Evolutionary conservation across 352 stramenopile genomes (phyloP).

Genomic region (Globisporangium abappressorium): DNA sequence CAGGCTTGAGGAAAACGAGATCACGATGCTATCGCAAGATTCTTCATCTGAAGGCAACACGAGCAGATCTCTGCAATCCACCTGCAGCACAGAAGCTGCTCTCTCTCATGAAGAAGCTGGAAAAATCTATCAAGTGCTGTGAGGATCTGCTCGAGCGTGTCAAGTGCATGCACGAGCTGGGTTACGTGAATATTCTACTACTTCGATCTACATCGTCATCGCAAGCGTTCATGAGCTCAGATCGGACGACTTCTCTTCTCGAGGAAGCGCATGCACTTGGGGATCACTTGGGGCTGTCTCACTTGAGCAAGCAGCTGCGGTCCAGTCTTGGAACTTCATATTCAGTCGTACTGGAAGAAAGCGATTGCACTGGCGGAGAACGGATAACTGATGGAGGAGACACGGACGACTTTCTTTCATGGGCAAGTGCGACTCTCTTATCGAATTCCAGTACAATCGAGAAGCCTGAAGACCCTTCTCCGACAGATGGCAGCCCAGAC

Average conservation of each 20-base stretch:
- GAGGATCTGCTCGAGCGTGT: constrained; percentile 38
- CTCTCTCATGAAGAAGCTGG: constrained; percentile 40
- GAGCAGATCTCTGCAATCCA: constrained; percentile 20
- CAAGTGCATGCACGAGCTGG: constrained; percentile 50
- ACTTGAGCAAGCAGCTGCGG: constrained; percentile 47
- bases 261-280: constrained; percentile 44
- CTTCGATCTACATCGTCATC: constrained; percentile 31
- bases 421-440: constrained; percentile 36
- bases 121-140: constrained; percentile 38
- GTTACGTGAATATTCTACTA: constrained; percentile 33
- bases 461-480: constrained; percentile 13
- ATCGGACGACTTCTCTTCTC: constrained; percentile 30
- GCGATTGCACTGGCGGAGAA: not conserved
- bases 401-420: constrained; percentile 25
- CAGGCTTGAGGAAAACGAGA: constrained; percentile 9
- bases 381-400: constrained; percentile 6
- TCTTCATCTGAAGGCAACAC: constrained; percentile 28
- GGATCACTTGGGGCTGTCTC: constrained; percentile 36
- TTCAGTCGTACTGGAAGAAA: constrained; percentile 30
- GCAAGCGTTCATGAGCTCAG: constrained; percentile 34
- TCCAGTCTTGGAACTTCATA: constrained; percentile 47
- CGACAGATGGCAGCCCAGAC: constrained; percentile 18
- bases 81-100: constrained; percentile 35
- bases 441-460: constrained; percentile 30
- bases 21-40: constrained; percentile 57